These are phyloP conservation scores for Adenanthera pavonina DNA, from an alignment of 306 rosid species.

Conservation along the genomic window DNA sequence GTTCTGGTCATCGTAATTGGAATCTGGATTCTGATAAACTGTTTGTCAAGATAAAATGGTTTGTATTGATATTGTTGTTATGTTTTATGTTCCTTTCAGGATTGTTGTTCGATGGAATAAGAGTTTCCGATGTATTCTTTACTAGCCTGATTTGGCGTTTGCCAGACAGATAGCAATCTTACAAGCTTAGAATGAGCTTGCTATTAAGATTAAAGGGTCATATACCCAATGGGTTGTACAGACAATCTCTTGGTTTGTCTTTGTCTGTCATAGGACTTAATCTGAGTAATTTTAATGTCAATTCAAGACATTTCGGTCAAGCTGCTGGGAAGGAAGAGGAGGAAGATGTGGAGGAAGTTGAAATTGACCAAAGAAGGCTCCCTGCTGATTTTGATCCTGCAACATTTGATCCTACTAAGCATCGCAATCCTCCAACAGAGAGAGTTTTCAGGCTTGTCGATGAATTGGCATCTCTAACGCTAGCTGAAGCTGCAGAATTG, in stretches of 20 bases:
- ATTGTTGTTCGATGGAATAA: constrained; percentile 27
- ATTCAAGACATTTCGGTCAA: constrained; percentile 60
- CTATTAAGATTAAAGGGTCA: constrained; percentile 57
- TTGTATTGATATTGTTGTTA: neutral
- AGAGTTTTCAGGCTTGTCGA: constrained; percentile 85
- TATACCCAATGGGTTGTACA: constrained; percentile 53
- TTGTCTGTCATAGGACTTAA: constrained; percentile 29
- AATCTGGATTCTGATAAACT: neutral
- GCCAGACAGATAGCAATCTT: constrained; percentile 28
- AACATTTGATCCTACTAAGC: constrained; percentile 78
- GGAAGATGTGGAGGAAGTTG: constrained; percentile 78
- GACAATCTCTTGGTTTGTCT: constrained; percentile 39
- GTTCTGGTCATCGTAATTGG: too few relatives aligned
- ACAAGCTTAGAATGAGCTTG: constrained; percentile 62
- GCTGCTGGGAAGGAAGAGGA: constrained; percentile 72
- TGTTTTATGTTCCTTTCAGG: constrained; percentile 44
- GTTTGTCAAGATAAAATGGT: neutral
- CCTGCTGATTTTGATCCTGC: constrained; percentile 93
- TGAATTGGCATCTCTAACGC: constrained; percentile 79
- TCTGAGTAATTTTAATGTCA: constrained; percentile 41
- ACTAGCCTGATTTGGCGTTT: constrained; percentile 40
- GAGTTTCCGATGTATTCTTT: constrained; percentile 27
- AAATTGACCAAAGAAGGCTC: constrained; percentile 89
- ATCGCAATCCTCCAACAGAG: constrained; percentile 83
- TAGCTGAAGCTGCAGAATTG: constrained; percentile 76